Base-by-base conservation (phyloP, 2,329 filamentous ascomycete species). In the Trichophyton mentagrophytes region DNA sequence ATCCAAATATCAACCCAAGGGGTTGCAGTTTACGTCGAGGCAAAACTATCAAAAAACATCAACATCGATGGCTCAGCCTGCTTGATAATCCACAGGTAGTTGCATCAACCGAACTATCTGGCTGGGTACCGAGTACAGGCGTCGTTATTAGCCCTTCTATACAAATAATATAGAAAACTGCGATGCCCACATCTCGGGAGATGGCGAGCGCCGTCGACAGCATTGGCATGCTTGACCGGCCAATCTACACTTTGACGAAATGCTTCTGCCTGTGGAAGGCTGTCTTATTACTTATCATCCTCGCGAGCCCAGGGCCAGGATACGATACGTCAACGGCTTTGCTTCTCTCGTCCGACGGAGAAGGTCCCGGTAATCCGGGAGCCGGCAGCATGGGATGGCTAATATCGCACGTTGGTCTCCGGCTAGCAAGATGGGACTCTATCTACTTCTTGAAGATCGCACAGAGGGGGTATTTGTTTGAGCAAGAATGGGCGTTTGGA, bases 401-500 rank as follows among this genome's bases (percentile, higher is more conserved):
- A 13, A 44, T 61, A 40, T 51, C 57, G 5, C 30, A 27, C 11
- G 15, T 59, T 51, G 57, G 66, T 60, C 70, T 65, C 64, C 80
- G 77, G 59, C 75, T 85, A 51, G 76, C 79, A 2, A 73, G 82
- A 67, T 86, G 84, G 84, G 84, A 86, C 69, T 79, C 79, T 2
- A 74, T 86, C 61, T 86, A 86, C 66, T 86, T 82, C 67, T 71
- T 80, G 4, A 76, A 78, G 59, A 74, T 78, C 60, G 80, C 82
- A 2, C 70, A 78, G 60, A 71, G 79, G 30, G 82, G 81, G 4
- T 80, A 84, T 64, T 64, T 82, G 1, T 81, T 78, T 68, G 84
- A 86, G 69, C 84, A 86, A 69, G 82, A 85, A 70, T 86, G 84
- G 84, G 84, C 84, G 1, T 86, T 85, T 71, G 82, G 82, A 58